Base-by-base conservation (phyloP, 2,329 filamentous ascomycete genomes). In the Aspergillus novofumigatus region DNA sequence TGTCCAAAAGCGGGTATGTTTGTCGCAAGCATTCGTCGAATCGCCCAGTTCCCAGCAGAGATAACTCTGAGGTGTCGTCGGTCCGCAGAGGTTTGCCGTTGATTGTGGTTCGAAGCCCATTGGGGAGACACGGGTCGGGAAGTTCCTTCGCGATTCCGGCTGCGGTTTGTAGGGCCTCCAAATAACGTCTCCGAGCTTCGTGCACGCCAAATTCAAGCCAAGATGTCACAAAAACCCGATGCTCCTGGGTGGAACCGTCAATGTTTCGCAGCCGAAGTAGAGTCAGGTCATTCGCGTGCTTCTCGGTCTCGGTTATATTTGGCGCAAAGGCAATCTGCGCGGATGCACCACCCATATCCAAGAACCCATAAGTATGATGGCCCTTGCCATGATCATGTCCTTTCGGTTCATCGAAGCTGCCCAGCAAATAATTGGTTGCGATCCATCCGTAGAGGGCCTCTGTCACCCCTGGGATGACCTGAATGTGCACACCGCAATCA, bases 191-290 rank as follows among this genome's bases (percentile, higher is more conserved):
- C 49, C 94, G 86, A 4, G 95, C 94, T 76, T 97, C 88, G 63
- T 97, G 94, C 29, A 95, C 93, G n/a, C 94, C 94, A 69, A 96
- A 99, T 0, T 93, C 93, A 5, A 99, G 81, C 94, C 94, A 99
- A 0, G 94, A 96, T 1, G 93, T 92, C 0, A 95, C 92, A 71
- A 99, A 99, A 3, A 99, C 90, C 63, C 85, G 87, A 76, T 97
- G 90, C 69, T 99, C 94, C 50, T 86, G 77, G 0, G 87, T 76
- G 1, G 84, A 80, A 9, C 94, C 94, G 70, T 94, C 87, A 21
- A 97, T 75, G 2, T 87, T 94, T 61, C 95, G 86, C 76, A 99
- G 78, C 51, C 94, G 87, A 57, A 99, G 77, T 14, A 97, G 74
- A 62, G 92, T 96, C 55, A 99, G 78, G 70, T 97, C 92, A 60